Base-by-base conservation (phyloP, 1,284 basidiomycete genomes). In the Mixia osmundae region DNA sequence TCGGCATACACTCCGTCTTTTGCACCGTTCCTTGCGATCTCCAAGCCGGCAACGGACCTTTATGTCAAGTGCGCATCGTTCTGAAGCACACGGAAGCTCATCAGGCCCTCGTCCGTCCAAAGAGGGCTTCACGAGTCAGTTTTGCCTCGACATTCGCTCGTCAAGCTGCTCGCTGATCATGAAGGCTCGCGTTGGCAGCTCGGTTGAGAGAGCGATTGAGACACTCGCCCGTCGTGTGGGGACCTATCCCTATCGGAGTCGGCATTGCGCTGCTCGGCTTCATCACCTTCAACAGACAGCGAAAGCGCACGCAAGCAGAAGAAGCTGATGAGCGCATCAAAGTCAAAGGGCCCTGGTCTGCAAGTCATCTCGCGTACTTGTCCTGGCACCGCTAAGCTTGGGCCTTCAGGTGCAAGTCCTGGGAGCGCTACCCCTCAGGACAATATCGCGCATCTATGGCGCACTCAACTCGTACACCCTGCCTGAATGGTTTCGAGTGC, bases 371-470 rank as follows among this genome's bases (percentile, higher is more conserved):
- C n/a, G 30, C 21, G 7, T n/a, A 14, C 4, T 20, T 6, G 16
- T 7, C n/a, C 5, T 1, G 19, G 25, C 23, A 33, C 25, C 9
- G 16, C 23, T 19, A 11, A 5, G 10, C 15, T 37, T 20, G 40
- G 34, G 3, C 20, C 25, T 38, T 30, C 53, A 91, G 80, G 80
- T 95, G 19, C 79, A 91, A 57, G 83, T 97, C 36, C 65, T 97
- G 33, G 89, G 85, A 36, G 87, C 87, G 5, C 68, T 99, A 3
- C 89, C 89, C 0, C 67, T 97, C 12, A 73, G 87, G 30, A 80
- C 82, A 47, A 71, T 95, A 51, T 95, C 85, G 19, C 74, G 87
- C 5, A 59, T 94, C 6, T 97, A 89, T 85, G 91, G 91, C 6
- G 87, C 85, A 58, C 53, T 91, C 40, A 97, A 95, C 61, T 77